These are phyloP conservation scores for Phlebiopsis gigantea DNA, from an alignment of 768 basidiomycete genomes.

Conservation along the genomic window DNA sequence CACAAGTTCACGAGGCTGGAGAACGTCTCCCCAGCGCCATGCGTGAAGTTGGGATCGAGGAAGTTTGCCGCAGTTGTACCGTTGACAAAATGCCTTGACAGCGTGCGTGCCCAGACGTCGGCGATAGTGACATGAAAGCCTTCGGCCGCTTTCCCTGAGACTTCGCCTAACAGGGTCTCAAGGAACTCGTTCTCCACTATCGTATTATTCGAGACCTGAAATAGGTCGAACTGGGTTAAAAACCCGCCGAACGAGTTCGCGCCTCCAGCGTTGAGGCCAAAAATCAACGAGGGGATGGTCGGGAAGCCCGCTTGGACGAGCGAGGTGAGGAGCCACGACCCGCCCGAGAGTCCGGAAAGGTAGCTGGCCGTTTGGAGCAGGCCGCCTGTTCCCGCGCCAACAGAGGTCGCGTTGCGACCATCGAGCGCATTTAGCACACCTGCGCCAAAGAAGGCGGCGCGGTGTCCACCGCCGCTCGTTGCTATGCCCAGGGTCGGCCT, in stretches of 20 bases:
- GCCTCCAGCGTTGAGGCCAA: conserved; percentile 40
- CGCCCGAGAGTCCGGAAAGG: conserved; percentile 49
- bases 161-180: conserved; percentile 52
- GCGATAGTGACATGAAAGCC: conserved; percentile 33
- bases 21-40: conserved; percentile 74
- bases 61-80: conserved; percentile 55
- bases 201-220: conserved; percentile 41
- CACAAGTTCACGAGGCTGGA: conserved; percentile 42
- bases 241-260: conserved; percentile 47
- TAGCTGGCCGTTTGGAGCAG: conserved; percentile 51
- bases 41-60: conserved; percentile 50
- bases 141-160: conserved; percentile 43
- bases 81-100: conserved; percentile 72
- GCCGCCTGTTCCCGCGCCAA: conserved; percentile 39
- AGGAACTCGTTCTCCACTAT: conserved; percentile 51
- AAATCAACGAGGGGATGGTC: conserved; percentile 46
- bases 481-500: conserved; percentile 43
- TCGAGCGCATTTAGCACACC: conserved; percentile 48
- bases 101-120: conserved; percentile 60
- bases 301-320: conserved; percentile 64
- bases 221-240: conserved; percentile 38
- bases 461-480: conserved; percentile 49
- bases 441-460: conserved; percentile 51
- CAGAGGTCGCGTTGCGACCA: conserved; percentile 40
- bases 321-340: conserved; percentile 65